phyloP scores from a whole-genome alignment of 2,329 filamentous ascomycete genomes.

The Diaporthe capsici region DNA sequence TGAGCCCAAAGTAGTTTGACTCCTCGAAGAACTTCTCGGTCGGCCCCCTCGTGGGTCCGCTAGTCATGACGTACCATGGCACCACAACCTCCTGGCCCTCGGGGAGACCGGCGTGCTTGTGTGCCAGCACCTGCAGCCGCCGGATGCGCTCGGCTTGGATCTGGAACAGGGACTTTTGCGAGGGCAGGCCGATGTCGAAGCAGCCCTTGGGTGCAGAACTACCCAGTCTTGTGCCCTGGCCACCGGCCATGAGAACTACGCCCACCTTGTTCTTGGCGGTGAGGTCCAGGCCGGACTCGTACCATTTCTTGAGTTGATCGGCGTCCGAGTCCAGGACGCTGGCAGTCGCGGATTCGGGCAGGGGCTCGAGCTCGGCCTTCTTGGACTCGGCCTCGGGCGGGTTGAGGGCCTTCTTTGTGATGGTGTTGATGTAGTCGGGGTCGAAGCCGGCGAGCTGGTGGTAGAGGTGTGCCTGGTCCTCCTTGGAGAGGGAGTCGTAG shows the following conservation, averaged over 20 bases:
- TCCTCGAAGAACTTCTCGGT: conserved; percentile 96
- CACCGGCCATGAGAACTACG: conserved; percentile 97
- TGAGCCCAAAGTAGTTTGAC: conserved; percentile 91
- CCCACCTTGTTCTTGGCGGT: conserved; percentile 82
- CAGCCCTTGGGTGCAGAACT: conserved; percentile 98
- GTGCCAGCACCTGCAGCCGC: conserved; percentile 86
- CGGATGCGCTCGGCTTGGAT: conserved; percentile 95
- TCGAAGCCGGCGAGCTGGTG: conserved; percentile 87
- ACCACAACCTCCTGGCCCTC: conserved; percentile 73
- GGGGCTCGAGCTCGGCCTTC: conserved; percentile 79
- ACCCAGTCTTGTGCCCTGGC: conserved; percentile 93
- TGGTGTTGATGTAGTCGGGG: conserved; percentile 87
- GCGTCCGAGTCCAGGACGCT: conserved; percentile 91
- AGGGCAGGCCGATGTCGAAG: conserved; percentile 95
- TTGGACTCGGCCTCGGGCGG: conserved; percentile 74
- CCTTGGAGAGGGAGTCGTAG: conserved; percentile 81
- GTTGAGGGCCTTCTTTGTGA: conserved; percentile 85
- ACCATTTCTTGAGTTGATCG: conserved; percentile 86
- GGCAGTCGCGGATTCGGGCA: conserved; percentile 87
- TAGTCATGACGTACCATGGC: conserved; percentile 99
- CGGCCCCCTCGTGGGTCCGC: conserved; percentile 89
- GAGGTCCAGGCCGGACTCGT: conserved; percentile 84
- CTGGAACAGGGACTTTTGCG: conserved; percentile 95
- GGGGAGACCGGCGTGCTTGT: conserved; percentile 71
- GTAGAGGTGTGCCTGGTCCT: conserved; percentile 84